Evolutionary conservation across 306 rosid species (phyloP).

Genomic region (Ziziphus jujuba): DNA sequence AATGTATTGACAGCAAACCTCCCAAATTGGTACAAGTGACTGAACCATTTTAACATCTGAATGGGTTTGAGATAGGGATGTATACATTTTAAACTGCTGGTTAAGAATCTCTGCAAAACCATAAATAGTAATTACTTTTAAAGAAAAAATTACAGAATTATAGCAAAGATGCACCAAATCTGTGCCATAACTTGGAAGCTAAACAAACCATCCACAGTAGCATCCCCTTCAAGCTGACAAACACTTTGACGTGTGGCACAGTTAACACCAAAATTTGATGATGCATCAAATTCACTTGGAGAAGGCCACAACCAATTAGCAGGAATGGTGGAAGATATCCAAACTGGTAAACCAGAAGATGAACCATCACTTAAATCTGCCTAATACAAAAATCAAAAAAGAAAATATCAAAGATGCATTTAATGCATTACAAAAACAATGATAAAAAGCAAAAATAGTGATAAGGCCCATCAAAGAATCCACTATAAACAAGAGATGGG

Average conservation of each 20-base stretch:
- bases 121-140: conserved; percentile 20
- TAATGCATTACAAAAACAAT: neutral
- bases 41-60: conserved; percentile 88
- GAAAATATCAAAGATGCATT: conserved; percentile 15
- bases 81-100: conserved; percentile 67
- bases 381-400: conserved; percentile 45
- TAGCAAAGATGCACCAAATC: neutral
- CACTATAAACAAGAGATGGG: conserved; percentile 8
- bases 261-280: conserved; percentile 34
- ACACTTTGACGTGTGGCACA: conserved; percentile 65
- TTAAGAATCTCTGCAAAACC: conserved; percentile 66
- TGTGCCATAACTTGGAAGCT: conserved; percentile 15
- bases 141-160: neutral
- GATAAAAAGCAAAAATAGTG: neutral
- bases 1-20: conserved; percentile 46
- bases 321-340: conserved; percentile 64
- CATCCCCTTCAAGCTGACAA: conserved; percentile 92
- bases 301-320: conserved; percentile 64
- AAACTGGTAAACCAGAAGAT: conserved; percentile 46
- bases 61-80: conserved; percentile 78
- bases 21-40: conserved; percentile 92
- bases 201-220: conserved; percentile 71
- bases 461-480: conserved; percentile 4
- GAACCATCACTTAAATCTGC: conserved; percentile 47
- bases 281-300: conserved; percentile 40